These are phyloP conservation scores for Phellopilus nigrolimitatus DNA, from an alignment of 1,284 basidiomycete species.

Conservation along the genomic window DNA sequence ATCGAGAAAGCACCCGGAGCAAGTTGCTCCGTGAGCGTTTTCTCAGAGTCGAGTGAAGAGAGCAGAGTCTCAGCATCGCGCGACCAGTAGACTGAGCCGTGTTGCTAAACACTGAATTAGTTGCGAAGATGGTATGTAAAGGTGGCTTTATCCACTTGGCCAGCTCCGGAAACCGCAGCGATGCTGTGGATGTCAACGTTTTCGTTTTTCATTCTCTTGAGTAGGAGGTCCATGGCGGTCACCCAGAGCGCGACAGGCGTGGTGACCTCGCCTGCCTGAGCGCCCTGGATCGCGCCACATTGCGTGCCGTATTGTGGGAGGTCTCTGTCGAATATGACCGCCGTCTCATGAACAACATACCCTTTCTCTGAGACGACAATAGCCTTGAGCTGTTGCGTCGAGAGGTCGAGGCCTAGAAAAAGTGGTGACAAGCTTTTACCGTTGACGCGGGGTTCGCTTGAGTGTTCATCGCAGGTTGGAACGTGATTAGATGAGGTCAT, in stretches of 20 bases:
- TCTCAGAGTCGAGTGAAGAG: conserved; percentile 45
- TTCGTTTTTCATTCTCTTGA: conserved; percentile 60
- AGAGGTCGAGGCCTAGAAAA: conserved; percentile 85
- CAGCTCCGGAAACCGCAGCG: conserved; percentile 67
- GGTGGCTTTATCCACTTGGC: conserved; percentile 48
- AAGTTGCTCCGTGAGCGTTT: conserved; percentile 52
- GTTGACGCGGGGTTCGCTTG: background rate
- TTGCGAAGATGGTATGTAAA: conserved; percentile 9
- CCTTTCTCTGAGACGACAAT: conserved; percentile 60
- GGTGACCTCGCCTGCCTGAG: conserved; percentile 65
- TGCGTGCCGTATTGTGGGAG: conserved; percentile 68
- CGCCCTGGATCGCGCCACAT: conserved; percentile 68
- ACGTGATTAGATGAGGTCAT: background rate
- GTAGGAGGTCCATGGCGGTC: conserved; percentile 77
- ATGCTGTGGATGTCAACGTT: conserved; percentile 57
- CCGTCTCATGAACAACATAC: conserved; percentile 62
- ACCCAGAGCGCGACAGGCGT: conserved; percentile 84
- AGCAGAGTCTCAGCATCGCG: conserved; percentile 50
- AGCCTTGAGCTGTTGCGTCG: conserved; percentile 84
- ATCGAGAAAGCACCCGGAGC: conserved; percentile 66
- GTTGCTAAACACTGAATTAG: conserved; percentile 55
- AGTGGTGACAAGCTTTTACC: conserved; percentile 29
- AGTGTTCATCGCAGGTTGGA: background rate
- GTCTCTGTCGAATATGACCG: conserved; percentile 80
- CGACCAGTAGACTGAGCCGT: conserved; percentile 88